Evolutionary conservation across 1,284 basidiomycete genomes (phyloP).

Genomic region (Fomitiporia mediterranea): DNA sequence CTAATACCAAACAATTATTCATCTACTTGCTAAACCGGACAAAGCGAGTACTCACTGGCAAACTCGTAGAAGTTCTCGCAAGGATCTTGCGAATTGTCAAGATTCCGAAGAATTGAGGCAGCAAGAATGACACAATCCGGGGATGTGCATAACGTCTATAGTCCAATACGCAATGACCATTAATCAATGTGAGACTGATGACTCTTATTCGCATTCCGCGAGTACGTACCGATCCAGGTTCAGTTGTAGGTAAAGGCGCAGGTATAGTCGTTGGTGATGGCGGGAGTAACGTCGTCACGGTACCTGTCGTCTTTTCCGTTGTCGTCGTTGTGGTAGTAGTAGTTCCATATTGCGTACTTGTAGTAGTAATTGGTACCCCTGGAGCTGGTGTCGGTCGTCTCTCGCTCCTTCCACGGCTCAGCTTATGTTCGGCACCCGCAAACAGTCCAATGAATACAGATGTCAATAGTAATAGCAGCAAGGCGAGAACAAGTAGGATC

Average conservation of each 20-base stretch:
- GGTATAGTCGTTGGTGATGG: slow-evolving; percentile 33
- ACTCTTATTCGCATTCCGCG: too few species aligned
- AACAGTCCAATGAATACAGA: slow-evolving; percentile 92
- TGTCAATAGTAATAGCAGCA: slow-evolving; percentile 77
- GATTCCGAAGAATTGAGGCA: slow-evolving; percentile 73
- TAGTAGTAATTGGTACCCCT: slow-evolving; percentile 22
- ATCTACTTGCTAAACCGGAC: slow-evolving; percentile 9
- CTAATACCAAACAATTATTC: slow-evolving; percentile 30
- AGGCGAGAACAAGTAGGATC: slow-evolving; percentile 68
- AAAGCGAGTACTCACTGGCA: slow-evolving; percentile 55
- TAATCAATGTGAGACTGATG: slow-evolving; percentile 26
- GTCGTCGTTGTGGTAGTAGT: slow-evolving; percentile 34
- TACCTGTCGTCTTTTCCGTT: slow-evolving; percentile 33
- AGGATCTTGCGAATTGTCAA: slow-evolving; percentile 84
- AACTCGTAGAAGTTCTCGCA: slow-evolving; percentile 96
- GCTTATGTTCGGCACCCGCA: slow-evolving; percentile 77
- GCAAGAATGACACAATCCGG: slow-evolving; percentile 82
- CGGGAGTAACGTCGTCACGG: slow-evolving; percentile 30
- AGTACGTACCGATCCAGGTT: slow-evolving; percentile 43
- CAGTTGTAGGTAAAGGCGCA: slow-evolving; percentile 37
- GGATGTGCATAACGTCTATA: slow-evolving; percentile 66
- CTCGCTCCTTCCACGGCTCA: slow-evolving; percentile 47
- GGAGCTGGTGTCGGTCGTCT: slow-evolving; percentile 20
- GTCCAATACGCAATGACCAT: slow-evolving; percentile 11
- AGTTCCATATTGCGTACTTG: slow-evolving; percentile 22